Evolutionary conservation across 2,329 filamentous ascomycete genomes (phyloP), one percentile per base, ranked within the genome.

Genomic region (Aspergillus candidus): DNA sequence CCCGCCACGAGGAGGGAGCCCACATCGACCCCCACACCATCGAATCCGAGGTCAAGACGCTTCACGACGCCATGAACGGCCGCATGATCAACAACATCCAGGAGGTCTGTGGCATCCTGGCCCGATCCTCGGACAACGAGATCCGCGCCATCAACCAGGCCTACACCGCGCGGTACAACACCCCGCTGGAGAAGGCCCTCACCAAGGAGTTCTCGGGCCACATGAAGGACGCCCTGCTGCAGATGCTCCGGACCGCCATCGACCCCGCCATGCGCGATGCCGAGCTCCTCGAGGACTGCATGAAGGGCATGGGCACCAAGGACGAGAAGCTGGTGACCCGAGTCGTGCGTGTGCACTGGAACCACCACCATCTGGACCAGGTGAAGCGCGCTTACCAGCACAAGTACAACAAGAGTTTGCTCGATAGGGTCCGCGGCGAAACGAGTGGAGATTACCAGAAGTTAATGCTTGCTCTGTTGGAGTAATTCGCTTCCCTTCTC

Each of bases 201-300:
- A 80, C 81, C 50, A 85, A 79, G 70, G 82, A 93, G 58, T 96
- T 96, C 68, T 86, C 83, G 0, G 91, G 91, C 1, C 91, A 97
- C 62, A 96, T 97, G 89, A 76, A 90, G 63, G 79, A 87, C 12
- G 88, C 88, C 0, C 76, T 97, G 1, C 69, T 93, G 18, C 82
- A 82, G 62, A 88, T 95, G 65, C 72, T 96, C n/a, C 77, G 78
- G 10, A 75, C 83, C 11, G 91, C 86, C 3, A 72, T 79, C 5
- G 88, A 96, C 67, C 87, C 84, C 53, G 88, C 87, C 46, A 84
- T 87, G 75, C 83, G 88, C 52, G 90, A 94, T 56, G 93, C 90
- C 0, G 71, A 77, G 15, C 72, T 88, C 4, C 75, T 97, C n/a
- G 89, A 96, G 62, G 85, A 86, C 11, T 76, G 85, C 12, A 97